phyloP scores from a whole-genome alignment of 768 basidiomycete genomes.

The Hypsizygus marmoreus region DNA sequence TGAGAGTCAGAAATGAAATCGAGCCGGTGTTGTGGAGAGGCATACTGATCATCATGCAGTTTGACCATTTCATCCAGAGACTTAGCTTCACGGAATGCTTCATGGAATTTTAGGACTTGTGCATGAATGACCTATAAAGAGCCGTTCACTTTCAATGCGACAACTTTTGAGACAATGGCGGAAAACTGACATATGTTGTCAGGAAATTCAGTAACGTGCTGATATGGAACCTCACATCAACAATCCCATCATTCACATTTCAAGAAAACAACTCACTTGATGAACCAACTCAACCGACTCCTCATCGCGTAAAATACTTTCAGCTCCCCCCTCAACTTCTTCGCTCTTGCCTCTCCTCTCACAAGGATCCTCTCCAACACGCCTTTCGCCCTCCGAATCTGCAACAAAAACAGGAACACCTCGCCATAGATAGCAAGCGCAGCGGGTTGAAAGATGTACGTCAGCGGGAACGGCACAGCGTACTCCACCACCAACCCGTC shows the following conservation, averaged over 20 bases:
- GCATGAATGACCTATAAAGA: constrained; percentile 63
- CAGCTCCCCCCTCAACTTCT: constrained; percentile 44
- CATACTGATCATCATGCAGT: constrained; percentile 72
- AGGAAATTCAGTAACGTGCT: constrained; percentile 57
- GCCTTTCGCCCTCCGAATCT: constrained; percentile 72
- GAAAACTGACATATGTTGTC: constrained; percentile 63
- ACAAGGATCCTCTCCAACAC: constrained; percentile 72
- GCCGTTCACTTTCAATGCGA: background rate
- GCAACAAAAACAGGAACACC: constrained; percentile 71
- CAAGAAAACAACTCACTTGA: constrained; percentile 61
- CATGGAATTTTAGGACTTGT: constrained; percentile 61
- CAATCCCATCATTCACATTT: background rate
- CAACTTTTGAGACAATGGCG: background rate
- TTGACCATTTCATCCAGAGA: constrained; percentile 79
- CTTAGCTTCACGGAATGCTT: constrained; percentile 48
- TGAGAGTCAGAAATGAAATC: constrained; percentile 1
- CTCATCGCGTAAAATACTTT: constrained; percentile 79
- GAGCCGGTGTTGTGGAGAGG: constrained; percentile 6
- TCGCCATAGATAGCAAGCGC: constrained; percentile 61
- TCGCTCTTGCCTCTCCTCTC: constrained; percentile 43
- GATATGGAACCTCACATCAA: background rate
- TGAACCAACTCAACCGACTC: constrained; percentile 79
- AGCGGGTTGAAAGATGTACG: constrained; percentile 70
- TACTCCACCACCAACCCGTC: constrained; percentile 77
- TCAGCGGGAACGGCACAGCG: constrained; percentile 77